phyloP scores from a whole-genome alignment of 257 asterid genomes.

The Solanum paucissectum region DNA sequence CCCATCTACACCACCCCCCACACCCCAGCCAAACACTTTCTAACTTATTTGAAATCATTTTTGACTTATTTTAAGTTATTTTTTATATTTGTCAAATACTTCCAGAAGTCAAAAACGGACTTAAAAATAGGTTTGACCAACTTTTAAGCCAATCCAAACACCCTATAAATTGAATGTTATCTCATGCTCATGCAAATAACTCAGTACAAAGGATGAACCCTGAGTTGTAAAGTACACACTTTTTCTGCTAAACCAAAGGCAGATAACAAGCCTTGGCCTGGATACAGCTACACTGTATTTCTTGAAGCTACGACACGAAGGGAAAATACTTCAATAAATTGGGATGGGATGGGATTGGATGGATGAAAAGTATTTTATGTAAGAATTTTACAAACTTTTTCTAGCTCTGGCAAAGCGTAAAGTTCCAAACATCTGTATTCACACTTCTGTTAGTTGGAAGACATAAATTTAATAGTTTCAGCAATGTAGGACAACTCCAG shows the following conservation, averaged over 20 bases:
- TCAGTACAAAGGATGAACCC: neutral
- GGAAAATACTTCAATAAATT: neutral
- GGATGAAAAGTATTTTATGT: neutral
- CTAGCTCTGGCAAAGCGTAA: neutral
- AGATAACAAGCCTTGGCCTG: neutral
- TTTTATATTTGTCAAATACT: too few species aligned
- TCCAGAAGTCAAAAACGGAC: too few species aligned
- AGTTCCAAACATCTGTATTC: neutral
- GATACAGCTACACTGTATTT: neutral
- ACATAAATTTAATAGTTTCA: neutral
- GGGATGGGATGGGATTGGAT: neutral
- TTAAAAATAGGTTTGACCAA: too few species aligned
- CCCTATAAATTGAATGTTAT: neutral
- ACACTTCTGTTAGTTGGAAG: neutral
- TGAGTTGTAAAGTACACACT: neutral
- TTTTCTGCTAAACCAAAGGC: neutral
- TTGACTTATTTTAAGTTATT: too few species aligned
- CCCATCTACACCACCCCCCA: neutral
- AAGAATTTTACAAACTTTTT: neutral
- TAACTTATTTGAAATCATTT: too few species aligned
- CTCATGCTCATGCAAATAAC: neutral
- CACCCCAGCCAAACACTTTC: too few species aligned
- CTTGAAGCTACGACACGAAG: neutral
- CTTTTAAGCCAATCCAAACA: too few species aligned
- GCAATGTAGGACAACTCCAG: neutral